Base-by-base conservation (phyloP, 2,329 filamentous ascomycete species). In the Macroventuria anomochaeta region DNA sequence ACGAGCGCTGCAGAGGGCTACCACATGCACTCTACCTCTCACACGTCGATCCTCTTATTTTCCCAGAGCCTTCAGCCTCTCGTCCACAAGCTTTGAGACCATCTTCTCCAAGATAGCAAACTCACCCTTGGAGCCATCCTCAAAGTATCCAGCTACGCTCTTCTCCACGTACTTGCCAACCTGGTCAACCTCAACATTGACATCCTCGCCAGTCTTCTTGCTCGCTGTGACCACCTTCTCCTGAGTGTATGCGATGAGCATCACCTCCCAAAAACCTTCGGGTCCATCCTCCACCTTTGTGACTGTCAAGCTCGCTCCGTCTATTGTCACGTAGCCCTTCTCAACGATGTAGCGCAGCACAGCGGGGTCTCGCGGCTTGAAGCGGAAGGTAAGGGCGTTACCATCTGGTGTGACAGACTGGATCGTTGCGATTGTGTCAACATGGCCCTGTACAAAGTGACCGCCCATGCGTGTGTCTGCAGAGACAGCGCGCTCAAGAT, bases 181-280 rank as follows among this genome's bases (percentile, higher is more conserved):
- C 80, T 96, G 91, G 72, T 97, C 93, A 47, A 96, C 93, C 80
- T 97, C 93, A 29, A 97, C 85, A 70, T 97, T 97, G 57, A 96
- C 90, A 42, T 87, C 84, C 5, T 96, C 91, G 2, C 93, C 92
- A 25, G 83, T 77, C 75, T 84, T 81, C 83, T 97, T 97, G 46
- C 79, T 80, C 2, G 90, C 90, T 59, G 91, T 86, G 13, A 96
- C 88, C 13, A 99, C 88, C 75, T 90, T 90, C 76, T 93, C 91
- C 79, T 97, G 95, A 10, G 95, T 97, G 76, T 99, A 99, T 7
- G 90, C 85, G 74, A 99, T 97, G 57, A 99, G 81, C 95, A 99
- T 99, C 42, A 99, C 89, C 83, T 97, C 95, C 78, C 84, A 88
- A 85, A 88, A 97, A 74, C 91, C 96, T 34, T 88, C 87, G 61